Evolutionary conservation across 2,329 filamentous ascomycete species (phyloP).

Genomic region (Epichloe sp.): DNA sequence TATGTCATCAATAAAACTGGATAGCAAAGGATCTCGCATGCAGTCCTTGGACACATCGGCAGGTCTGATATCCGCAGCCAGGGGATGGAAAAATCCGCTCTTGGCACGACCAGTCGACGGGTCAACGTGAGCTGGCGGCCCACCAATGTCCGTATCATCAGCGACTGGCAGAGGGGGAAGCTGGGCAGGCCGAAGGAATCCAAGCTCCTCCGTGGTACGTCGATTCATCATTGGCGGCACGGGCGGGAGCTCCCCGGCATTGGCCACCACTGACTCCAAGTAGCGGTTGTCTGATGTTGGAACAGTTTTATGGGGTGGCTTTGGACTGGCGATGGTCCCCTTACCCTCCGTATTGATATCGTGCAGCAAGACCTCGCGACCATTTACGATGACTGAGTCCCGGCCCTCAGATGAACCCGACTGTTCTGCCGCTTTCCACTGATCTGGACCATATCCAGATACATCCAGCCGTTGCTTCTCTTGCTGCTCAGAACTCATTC

Average conservation of each 20-base stretch:
- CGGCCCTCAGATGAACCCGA: slow-evolving; percentile 49
- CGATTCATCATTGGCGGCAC: slow-evolving; percentile 40
- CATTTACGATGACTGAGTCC: slow-evolving; percentile 55
- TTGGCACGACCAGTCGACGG: slow-evolving; percentile 33
- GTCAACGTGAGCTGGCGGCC: slow-evolving; percentile 48
- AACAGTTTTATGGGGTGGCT: slow-evolving; percentile 18
- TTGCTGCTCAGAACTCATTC: slow-evolving; percentile 23
- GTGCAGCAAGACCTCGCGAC: slow-evolving; percentile 59
- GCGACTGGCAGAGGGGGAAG: slow-evolving; percentile 56
- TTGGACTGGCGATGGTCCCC: slow-evolving; percentile 36
- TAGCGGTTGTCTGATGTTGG: slow-evolving; percentile 18
- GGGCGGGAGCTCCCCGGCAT: slow-evolving; percentile 44
- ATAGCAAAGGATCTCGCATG: slow-evolving; percentile 80
- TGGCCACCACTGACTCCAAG: slow-evolving; percentile 18
- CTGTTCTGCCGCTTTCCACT: slow-evolving; percentile 53
- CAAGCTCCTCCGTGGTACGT: slow-evolving; percentile 52
- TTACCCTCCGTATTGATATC: slow-evolving; percentile 51
- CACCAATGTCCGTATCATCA: slow-evolving; percentile 75
- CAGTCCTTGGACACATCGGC: slow-evolving; percentile 76
- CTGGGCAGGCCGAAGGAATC: slow-evolving; percentile 54
- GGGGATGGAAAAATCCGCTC: slow-evolving; percentile 33
- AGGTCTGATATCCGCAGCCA: slow-evolving; percentile 55
- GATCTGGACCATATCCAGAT: slow-evolving; percentile 63
- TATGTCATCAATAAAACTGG: slow-evolving; percentile 71
- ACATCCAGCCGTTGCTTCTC: slow-evolving; percentile 59